Conservation (phyloP, 805 yeast species). For the Suhomyces xylopsoci region DNA sequence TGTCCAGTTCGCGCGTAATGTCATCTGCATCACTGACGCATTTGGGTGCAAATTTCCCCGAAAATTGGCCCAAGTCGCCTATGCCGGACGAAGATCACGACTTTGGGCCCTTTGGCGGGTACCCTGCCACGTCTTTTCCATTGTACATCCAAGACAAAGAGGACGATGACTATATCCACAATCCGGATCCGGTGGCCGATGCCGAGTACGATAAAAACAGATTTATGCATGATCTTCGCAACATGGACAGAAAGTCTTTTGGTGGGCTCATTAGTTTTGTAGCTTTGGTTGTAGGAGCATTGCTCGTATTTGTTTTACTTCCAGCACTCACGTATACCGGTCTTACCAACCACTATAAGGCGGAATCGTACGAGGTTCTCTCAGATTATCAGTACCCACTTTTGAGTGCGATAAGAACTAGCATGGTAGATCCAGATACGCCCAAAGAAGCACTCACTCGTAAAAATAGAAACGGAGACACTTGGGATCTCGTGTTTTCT, state of each 20-base stretch:
- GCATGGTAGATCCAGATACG: constrained; percentile 41
- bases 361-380: constrained; percentile 42
- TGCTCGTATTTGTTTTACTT: constrained; percentile 70
- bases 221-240: constrained; percentile 59
- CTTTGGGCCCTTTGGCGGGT: constrained; percentile 92
- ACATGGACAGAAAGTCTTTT: constrained; percentile 60
- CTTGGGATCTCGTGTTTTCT: constrained; percentile 37
- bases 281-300: constrained; percentile 54
- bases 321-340: constrained; percentile 88
- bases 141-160: constrained; percentile 89
- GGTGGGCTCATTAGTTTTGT: constrained; percentile 61
- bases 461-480: constrained; percentile 22
- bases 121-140: constrained; percentile 91
- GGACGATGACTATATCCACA: constrained; percentile 90
- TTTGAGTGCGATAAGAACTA: constrained; percentile 34
- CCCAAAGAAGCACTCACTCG: constrained; percentile 27
- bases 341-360: constrained; percentile 31
- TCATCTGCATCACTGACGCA: constrained; percentile 38
- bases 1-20: constrained; percentile 55
- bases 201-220: constrained; percentile 77
- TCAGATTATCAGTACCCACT: constrained; percentile 42
- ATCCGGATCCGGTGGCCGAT: constrained; percentile 93
- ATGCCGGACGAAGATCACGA: constrained; percentile 46
- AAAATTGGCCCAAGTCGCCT: constrained; percentile 5
- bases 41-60: constrained; percentile 4